Conservation (phyloP, 441 rosid species). For the Erodium moschatum region DNA sequence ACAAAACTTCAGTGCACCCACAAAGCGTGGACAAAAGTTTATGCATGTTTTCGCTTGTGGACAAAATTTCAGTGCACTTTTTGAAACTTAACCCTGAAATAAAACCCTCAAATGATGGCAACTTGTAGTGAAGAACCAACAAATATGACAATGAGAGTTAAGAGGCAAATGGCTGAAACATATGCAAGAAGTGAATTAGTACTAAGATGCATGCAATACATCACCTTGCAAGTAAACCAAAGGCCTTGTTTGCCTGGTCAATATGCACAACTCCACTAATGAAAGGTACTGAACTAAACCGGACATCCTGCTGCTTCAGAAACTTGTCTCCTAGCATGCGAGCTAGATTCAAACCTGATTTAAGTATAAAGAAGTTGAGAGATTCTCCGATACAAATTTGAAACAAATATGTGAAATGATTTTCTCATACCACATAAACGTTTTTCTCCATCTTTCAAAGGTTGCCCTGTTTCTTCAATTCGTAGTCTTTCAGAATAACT, state of each 20-base stretch:
- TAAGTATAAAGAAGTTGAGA: not conserved
- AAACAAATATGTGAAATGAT: conserved; percentile 4
- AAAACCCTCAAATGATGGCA: not conserved
- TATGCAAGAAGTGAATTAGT: too few species aligned
- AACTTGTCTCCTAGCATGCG: conserved; percentile 98
- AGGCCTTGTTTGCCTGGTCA: conserved; percentile 41
- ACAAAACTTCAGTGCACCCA: too few species aligned
- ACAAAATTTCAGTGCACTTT: too few species aligned
- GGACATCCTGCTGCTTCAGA: conserved; percentile 75
- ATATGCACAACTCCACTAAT: conserved; percentile 64
- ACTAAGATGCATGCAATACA: too few species aligned
- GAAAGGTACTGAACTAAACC: conserved; percentile 80
- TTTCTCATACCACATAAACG: conserved; percentile 56
- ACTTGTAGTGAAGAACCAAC: not conserved
- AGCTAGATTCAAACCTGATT: conserved; percentile 78
- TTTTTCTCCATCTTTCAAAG: conserved; percentile 75
- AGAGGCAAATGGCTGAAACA: too few species aligned
- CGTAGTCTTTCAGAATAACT: conserved; percentile 67
- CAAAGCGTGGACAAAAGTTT: too few species aligned
- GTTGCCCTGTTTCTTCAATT: conserved; percentile 53
- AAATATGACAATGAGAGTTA: not conserved
- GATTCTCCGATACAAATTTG: not conserved
- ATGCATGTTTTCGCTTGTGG: too few species aligned
- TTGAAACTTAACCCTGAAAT: not conserved
- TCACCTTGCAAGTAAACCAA: conserved; percentile 81